Evolutionary conservation across 352 stramenopile species (phyloP).

Genomic region (Phytophthora brassicae): DNA sequence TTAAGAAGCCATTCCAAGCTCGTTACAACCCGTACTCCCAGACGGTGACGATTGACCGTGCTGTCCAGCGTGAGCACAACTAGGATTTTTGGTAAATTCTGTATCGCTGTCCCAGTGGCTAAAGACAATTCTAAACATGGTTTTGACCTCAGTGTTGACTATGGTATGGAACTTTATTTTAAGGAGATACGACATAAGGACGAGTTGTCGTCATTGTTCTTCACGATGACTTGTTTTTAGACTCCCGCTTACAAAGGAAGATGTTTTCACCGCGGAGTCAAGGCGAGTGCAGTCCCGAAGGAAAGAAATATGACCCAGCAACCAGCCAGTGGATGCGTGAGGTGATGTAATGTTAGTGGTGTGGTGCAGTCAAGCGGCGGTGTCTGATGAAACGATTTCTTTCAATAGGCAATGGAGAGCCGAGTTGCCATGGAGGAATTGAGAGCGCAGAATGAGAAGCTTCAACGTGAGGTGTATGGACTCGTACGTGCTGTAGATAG

Average conservation of each 20-base stretch:
- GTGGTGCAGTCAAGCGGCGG: background rate
- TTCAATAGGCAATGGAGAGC: constrained; percentile 49
- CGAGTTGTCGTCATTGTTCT: constrained; percentile 14
- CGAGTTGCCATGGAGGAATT: constrained; percentile 54
- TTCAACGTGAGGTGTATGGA: constrained; percentile 58
- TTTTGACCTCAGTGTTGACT: background rate
- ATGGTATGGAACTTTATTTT: constrained; percentile 32
- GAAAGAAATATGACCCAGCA: constrained; percentile 51
- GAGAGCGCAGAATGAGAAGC: constrained; percentile 56
- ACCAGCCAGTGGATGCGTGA: constrained; percentile 72
- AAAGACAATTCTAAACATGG: constrained; percentile 4
- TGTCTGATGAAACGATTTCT: constrained; percentile 1
- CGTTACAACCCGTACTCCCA: constrained; percentile 93
- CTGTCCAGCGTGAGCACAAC: constrained; percentile 64
- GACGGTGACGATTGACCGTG: constrained; percentile 80
- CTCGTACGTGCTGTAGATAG: constrained; percentile 29
- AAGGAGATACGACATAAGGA: constrained; percentile 18
- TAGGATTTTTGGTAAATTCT: background rate
- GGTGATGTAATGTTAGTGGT: constrained; percentile 19
- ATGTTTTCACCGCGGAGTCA: constrained; percentile 43
- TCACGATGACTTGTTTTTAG: constrained; percentile 22
- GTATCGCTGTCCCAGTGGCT: background rate
- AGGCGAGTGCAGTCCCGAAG: constrained; percentile 25
- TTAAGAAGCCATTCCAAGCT: constrained; percentile 95
- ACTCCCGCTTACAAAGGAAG: constrained; percentile 9